Base-by-base conservation (phyloP, 2,329 filamentous ascomycete species). In the Fusarium illudens region DNA sequence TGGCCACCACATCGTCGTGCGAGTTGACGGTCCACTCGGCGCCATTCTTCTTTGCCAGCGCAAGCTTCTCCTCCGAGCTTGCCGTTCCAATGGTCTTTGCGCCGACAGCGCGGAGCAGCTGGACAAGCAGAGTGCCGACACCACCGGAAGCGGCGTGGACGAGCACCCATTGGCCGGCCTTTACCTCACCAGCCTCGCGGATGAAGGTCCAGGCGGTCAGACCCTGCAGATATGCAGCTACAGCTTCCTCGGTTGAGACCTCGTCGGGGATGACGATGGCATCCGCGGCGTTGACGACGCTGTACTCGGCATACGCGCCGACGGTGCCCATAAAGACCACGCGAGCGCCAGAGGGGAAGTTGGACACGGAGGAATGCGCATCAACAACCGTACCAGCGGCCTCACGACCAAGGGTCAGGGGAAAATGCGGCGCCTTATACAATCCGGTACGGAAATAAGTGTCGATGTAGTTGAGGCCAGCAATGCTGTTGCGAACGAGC, bases 391-490 rank as follows among this genome's bases (percentile, higher is more conserved):
- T 89, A 64, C 94, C 94, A 60, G 88, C 86, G 62, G 86, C 92
- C 82, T 97, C 94, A 73, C 91, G 90, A 65, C 94, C 94, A 19
- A 95, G 89, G 52, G 90, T 89, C 72, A 92, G 86, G 5, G 94
- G 94, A 72, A 92, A 88, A 2, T 62, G 44, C 1, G 91, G 85
- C 1, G 89, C 82, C 11, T 84, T 82, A 83, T 97, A 97, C 52
- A 97, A 87, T 11, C 94, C 94, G 12, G 86, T 89, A 77, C 94
- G 93, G 86, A 94, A 96, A 81, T 97, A 97, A 36, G 83, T 97
- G 79, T 97, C 94, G 74, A 97, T 96, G 81, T 87, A 97, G 81
- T 97, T 97, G 64, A 97, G 83, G 62, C 94, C 94, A 50, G 91
- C 84, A 76, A 87, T 92, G 67, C 90, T 87, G 79, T 97, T 97